These are phyloP conservation scores for Colletotrichum sp. DNA, from an alignment of 2,329 filamentous ascomycete genomes.

Conservation along the genomic window DNA sequence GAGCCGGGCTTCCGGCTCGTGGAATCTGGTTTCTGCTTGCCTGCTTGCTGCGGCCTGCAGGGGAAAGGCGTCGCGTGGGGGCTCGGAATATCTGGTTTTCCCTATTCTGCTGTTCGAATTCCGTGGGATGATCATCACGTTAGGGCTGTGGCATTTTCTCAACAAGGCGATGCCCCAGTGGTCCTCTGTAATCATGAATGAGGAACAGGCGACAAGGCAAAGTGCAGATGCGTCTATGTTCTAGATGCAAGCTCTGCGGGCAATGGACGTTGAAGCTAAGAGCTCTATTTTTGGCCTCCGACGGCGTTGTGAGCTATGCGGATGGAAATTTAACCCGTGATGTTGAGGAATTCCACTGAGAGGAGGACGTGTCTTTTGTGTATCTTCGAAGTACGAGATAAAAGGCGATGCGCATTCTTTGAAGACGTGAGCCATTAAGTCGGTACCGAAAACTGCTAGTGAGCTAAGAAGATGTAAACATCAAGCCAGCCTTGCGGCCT, in stretches of 20 bases:
- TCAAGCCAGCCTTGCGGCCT: background rate
- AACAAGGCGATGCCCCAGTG: background rate
- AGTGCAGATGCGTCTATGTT: background rate
- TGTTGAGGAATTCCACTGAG: background rate
- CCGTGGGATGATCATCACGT: background rate
- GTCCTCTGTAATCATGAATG: background rate
- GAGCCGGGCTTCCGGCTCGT: conserved; percentile 11
- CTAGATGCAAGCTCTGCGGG: background rate
- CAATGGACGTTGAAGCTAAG: background rate
- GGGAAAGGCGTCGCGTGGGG: background rate
- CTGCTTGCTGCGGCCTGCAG: conserved; percentile 4
- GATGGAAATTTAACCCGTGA: background rate
- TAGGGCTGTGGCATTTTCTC: background rate
- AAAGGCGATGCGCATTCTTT: background rate
- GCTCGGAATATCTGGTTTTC: background rate
- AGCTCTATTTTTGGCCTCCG: conserved; percentile 7
- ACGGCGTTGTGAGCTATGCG: background rate
- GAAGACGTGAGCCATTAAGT: background rate
- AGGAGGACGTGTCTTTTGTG: background rate
- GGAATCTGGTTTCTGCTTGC: background rate
- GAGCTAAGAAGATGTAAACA: background rate
- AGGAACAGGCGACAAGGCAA: background rate
- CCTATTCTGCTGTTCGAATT: background rate
- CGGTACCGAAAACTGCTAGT: background rate
- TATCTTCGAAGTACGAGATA: background rate